Conservation (phyloP, 108 stramenopile genomes). For the Aureococcus anophagefferens region DNA sequence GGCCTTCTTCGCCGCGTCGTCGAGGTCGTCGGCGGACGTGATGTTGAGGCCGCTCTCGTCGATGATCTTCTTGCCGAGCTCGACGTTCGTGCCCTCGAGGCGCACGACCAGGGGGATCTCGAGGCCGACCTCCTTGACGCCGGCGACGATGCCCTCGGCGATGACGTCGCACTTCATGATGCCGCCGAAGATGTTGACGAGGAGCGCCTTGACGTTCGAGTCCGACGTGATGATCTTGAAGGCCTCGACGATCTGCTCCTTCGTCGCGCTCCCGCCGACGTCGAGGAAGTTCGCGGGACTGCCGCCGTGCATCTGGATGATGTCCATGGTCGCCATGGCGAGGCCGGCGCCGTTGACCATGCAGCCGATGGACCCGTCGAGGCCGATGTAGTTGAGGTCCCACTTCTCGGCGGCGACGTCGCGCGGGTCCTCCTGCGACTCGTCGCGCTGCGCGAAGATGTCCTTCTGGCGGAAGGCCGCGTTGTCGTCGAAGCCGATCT, state of each 20-base stretch:
- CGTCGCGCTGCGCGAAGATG: constrained; percentile 63
- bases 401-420: constrained; percentile 62
- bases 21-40: constrained; percentile 65
- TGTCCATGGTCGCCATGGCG: constrained; percentile 93
- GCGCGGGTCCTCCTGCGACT: constrained; percentile 70
- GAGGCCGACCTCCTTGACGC: constrained; percentile 67
- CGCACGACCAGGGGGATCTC: constrained; percentile 75
- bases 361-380: constrained; percentile 90
- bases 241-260: constrained; percentile 60
- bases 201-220: constrained; percentile 62
- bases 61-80: constrained; percentile 69
- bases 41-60: constrained; percentile 52
- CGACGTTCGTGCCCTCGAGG: constrained; percentile 85
- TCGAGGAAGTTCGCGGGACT: constrained; percentile 92
- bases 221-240: constrained; percentile 66
- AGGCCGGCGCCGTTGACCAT: constrained; percentile 96
- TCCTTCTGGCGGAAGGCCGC: constrained; percentile 68
- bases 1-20: constrained; percentile 80
- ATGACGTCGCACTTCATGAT: constrained; percentile 93
- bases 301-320: constrained; percentile 84
- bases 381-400: constrained; percentile 92
- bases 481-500: constrained; percentile 83
- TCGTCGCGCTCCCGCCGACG: constrained; percentile 74
- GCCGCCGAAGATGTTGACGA: constrained; percentile 94
- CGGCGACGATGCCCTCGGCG: constrained; percentile 74